phyloP scores from a whole-genome alignment of 345 rosid genomes.

The Pugionium dolabratum region DNA sequence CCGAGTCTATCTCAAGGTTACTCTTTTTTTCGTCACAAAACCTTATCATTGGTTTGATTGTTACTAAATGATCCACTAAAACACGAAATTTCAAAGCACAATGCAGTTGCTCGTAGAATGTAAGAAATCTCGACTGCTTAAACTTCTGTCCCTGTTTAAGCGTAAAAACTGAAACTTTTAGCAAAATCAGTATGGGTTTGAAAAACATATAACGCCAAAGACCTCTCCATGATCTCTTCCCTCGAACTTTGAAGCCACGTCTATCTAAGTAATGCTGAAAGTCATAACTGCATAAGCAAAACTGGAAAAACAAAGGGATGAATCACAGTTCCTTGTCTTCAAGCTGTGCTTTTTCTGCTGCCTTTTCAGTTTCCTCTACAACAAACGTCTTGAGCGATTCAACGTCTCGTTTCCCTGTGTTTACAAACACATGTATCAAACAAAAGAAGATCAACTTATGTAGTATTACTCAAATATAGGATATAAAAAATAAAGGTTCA shows the following conservation, averaged over 20 bases:
- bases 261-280: conserved; percentile 26
- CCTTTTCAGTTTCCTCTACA: conserved; percentile 87
- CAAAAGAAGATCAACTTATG: conserved; percentile 3
- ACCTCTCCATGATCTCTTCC: neutral
- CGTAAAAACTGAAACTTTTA: conserved; percentile 1
- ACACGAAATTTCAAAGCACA: too few relatives aligned
- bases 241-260: conserved; percentile 5
- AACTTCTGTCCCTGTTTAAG: neutral
- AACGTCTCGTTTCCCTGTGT: conserved; percentile 66
- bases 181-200: conserved; percentile 1
- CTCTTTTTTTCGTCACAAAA: too few relatives aligned
- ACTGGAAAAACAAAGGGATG: conserved; percentile 8
- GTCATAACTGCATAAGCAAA: conserved; percentile 3
- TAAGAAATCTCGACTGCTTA: neutral
- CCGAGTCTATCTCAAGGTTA: too few relatives aligned
- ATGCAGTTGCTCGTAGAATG: too few relatives aligned
- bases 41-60: too few relatives aligned
- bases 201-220: conserved; percentile 12
- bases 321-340: conserved; percentile 68
- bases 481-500: too few relatives aligned
- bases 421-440: neutral
- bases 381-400: conserved; percentile 74
- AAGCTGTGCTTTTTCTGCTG: conserved; percentile 67
- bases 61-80: too few relatives aligned
- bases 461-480: too few relatives aligned